Base-by-base conservation (phyloP, 2,329 filamentous ascomycete genomes). In the Helminthosporium solani region DNA sequence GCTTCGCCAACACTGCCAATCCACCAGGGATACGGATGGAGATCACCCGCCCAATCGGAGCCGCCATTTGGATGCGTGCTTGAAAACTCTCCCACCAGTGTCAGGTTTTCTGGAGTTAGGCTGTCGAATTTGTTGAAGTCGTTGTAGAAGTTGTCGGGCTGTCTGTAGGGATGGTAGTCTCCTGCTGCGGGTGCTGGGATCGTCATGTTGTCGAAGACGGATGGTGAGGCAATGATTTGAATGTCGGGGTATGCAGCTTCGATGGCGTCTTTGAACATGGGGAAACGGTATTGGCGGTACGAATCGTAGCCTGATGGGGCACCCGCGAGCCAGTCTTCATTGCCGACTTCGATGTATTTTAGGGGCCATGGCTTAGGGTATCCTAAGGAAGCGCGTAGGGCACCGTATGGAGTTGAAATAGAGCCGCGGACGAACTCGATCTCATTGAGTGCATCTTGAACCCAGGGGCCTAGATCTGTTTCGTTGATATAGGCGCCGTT, bases 1-100 rank as follows among this genome's bases (percentile, higher is more conserved):
- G 82, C 83, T 61, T 87, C 84, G 12, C 78, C 78, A 2, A 87
- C 80, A 7, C 78, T 73, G 20, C 81, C 83, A 40, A 80, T 78
- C 81, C 67, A 65, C 60, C 58, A 70, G 9, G 61, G 56, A 40
- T 58, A 64, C 12, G 44, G 52, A 49, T 58, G 54, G 5, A 66
- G 40, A 6, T 44, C 28, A 3, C 57, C 61, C 1, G 56, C 43
- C 65, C 64, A 68, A 27, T 46, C 39, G 33, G 49, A 48, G 0
- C 49, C 64, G 11, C 63, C 64, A 44, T 68, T 66, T 25, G 59
- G 55, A 34, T 68, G 64, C 2, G 54, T 60, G 3, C 62, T 62
- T 14, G 68, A 66, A 28, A 70, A 69, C 50, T 73, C 70, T 25
- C 62, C 60, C 19, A 72, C 52, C 16, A 66, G 65, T 43, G 60